These are phyloP conservation scores for Ochetophila trinervis DNA, from an alignment of 306 rosid species.

Conservation along the genomic window DNA sequence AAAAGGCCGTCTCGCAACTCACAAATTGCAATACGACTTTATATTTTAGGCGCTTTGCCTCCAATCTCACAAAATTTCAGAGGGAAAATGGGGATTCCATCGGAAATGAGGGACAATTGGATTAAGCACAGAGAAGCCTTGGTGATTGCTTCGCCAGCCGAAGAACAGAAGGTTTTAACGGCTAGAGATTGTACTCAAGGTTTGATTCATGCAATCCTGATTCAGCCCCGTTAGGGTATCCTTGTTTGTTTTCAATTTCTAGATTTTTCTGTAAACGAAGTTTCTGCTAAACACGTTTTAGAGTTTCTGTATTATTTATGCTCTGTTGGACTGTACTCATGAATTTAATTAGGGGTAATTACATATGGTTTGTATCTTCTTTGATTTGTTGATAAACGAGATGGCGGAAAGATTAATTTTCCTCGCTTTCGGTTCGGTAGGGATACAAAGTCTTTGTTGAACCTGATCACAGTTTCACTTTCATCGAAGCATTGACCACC, in stretches of 20 bases:
- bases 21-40: constrained; percentile 14
- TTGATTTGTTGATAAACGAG: no score
- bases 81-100: constrained; percentile 57
- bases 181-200: constrained; percentile 56
- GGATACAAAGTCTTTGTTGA: no score
- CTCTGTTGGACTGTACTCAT: neutral
- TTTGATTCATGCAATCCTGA: neutral
- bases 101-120: constrained; percentile 60
- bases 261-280: no score
- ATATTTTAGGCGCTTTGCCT: neutral
- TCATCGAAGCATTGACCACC: no score
- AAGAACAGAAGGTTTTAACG: constrained; percentile 47
- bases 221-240: neutral
- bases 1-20: neutral
- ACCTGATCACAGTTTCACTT: no score
- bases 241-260: neutral
- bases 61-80: neutral
- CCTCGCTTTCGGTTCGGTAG: no score
- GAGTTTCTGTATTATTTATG: neutral
- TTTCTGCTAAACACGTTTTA: neutral
- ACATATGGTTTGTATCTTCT: no score
- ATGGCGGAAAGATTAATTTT: no score
- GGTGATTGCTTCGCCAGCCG: constrained; percentile 70
- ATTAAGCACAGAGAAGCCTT: constrained; percentile 29
- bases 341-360: no score